Evolutionary conservation across 495 filamentous ascomycete genomes (phyloP).

Genomic region (Aspergillus sclerotiicarbonarius): DNA sequence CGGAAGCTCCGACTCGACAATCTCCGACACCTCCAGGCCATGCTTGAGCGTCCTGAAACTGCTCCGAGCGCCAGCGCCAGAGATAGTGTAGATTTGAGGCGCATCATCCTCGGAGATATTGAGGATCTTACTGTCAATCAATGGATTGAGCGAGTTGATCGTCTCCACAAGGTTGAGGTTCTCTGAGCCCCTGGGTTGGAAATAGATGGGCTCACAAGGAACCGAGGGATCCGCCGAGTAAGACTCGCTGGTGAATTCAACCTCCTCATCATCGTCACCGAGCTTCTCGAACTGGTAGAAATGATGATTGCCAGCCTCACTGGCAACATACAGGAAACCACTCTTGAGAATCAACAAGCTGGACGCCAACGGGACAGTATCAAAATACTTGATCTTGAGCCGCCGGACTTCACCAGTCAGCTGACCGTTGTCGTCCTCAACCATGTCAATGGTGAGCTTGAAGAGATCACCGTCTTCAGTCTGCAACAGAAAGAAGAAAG

Average conservation of each 20-base stretch:
- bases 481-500: slow-evolving; percentile 96
- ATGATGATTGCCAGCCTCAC: slow-evolving; percentile 88
- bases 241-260: slow-evolving; percentile 77
- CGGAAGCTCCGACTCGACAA: slow-evolving; percentile 87
- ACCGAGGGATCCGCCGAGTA: slow-evolving; percentile 71
- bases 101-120: slow-evolving; percentile 90
- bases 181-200: slow-evolving; percentile 73
- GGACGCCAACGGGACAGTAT: slow-evolving; percentile 85
- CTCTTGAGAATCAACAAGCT: slow-evolving; percentile 91
- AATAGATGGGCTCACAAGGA: slow-evolving; percentile 73
- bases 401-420: slow-evolving; percentile 74
- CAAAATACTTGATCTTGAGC: slow-evolving; percentile 96
- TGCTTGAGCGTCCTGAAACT: slow-evolving; percentile 89
- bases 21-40: slow-evolving; percentile 88
- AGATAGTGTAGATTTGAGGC: slow-evolving; percentile 92
- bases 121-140: slow-evolving; percentile 84
- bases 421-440: slow-evolving; percentile 74
- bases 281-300: slow-evolving; percentile 98
- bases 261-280: slow-evolving; percentile 91
- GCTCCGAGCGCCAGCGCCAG: slow-evolving; percentile 82
- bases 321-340: slow-evolving; percentile 90
- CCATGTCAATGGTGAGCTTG: slow-evolving; percentile 91
- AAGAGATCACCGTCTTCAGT: slow-evolving; percentile 96
- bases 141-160: slow-evolving; percentile 84
- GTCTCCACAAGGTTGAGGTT: slow-evolving; percentile 84